phyloP scores from a whole-genome alignment of 2,329 filamentous ascomycete species.

The Diplodia intermedia region DNA sequence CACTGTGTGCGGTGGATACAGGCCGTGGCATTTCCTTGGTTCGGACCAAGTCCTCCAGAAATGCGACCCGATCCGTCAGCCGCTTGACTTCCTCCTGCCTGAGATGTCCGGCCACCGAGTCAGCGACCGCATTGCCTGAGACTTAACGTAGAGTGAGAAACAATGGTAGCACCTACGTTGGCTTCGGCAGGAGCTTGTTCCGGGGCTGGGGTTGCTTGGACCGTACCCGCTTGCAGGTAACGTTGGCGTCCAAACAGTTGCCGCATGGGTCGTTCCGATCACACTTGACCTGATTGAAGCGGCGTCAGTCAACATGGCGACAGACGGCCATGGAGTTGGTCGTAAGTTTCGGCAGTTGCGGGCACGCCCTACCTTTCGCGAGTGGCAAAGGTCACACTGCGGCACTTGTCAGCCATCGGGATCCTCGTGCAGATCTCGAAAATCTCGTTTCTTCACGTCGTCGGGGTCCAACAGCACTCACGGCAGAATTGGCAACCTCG shows the following conservation, averaged over 20 bases:
- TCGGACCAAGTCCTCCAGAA: conserved; percentile 15
- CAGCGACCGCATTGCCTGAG: neutral
- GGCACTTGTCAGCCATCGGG: conserved; percentile 9
- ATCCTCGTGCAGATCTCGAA: neutral
- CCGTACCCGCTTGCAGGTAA: conserved; percentile 13
- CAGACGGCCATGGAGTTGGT: neutral
- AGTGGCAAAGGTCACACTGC: conserved; percentile 23
- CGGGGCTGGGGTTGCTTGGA: conserved; percentile 7
- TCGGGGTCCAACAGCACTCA: conserved; percentile 7
- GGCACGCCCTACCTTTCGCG: conserved; percentile 17
- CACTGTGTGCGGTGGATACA: conserved; percentile 7
- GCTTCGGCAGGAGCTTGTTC: conserved; percentile 8
- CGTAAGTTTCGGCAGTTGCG: neutral
- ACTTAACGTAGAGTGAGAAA: too few relatives aligned
- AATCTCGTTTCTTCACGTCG: neutral
- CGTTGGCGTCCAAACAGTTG: conserved; percentile 21
- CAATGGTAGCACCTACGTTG: neutral
- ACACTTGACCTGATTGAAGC: conserved; percentile 12
- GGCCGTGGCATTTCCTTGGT: conserved; percentile 9
- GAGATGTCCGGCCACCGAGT: neutral
- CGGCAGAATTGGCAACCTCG: conserved; percentile 12
- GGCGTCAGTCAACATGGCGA: neutral
- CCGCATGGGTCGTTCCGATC: conserved; percentile 20
- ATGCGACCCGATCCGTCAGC: conserved; percentile 21
- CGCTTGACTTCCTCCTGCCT: conserved; percentile 17